Evolutionary conservation across 1,284 basidiomycete genomes (phyloP).

Genomic region (Apiotrichum laibachii): DNA sequence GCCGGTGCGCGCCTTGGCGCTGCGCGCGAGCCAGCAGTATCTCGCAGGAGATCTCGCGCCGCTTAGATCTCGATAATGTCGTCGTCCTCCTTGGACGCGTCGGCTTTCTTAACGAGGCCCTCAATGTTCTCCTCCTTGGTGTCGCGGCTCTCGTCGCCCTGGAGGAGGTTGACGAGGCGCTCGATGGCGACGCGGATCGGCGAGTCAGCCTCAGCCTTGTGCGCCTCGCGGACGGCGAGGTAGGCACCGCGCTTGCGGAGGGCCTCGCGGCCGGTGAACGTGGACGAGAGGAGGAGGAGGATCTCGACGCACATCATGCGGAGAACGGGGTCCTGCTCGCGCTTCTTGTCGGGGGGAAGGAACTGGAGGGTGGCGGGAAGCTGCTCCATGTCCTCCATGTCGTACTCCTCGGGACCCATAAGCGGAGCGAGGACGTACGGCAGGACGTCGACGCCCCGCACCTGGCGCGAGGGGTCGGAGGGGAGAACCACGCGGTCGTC

Average conservation of each 20-base stretch:
- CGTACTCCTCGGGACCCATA: constrained; percentile 90
- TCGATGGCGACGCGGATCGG: constrained; percentile 67
- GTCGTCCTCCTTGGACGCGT: constrained; percentile 23
- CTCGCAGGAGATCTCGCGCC: too few relatives aligned
- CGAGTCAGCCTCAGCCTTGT: constrained; percentile 75
- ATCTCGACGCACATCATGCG: constrained; percentile 86
- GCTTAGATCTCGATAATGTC: constrained; percentile 36
- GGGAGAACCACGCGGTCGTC: constrained; percentile 49
- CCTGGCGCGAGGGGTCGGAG: constrained; percentile 50
- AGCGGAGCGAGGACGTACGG: constrained; percentile 83
- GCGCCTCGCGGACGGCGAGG: constrained; percentile 75
- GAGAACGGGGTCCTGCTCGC: constrained; percentile 76
- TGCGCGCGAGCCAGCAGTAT: too few relatives aligned
- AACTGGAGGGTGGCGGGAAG: constrained; percentile 83
- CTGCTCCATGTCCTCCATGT: constrained; percentile 86
- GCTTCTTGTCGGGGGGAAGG: constrained; percentile 75
- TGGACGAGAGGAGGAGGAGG: constrained; percentile 82
- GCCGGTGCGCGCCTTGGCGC: too few relatives aligned
- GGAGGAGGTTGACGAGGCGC: constrained; percentile 68
- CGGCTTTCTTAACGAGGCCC: constrained; percentile 54
- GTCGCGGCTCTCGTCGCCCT: constrained; percentile 65
- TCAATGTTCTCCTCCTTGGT: constrained; percentile 55
- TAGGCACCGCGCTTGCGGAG: constrained; percentile 81
- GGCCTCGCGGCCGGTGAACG: constrained; percentile 78
- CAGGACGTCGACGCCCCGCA: constrained; percentile 76